phyloP scores from a whole-genome alignment of 192 early-diverging fungal genomes.

The Chytriomyces sp. region DNA sequence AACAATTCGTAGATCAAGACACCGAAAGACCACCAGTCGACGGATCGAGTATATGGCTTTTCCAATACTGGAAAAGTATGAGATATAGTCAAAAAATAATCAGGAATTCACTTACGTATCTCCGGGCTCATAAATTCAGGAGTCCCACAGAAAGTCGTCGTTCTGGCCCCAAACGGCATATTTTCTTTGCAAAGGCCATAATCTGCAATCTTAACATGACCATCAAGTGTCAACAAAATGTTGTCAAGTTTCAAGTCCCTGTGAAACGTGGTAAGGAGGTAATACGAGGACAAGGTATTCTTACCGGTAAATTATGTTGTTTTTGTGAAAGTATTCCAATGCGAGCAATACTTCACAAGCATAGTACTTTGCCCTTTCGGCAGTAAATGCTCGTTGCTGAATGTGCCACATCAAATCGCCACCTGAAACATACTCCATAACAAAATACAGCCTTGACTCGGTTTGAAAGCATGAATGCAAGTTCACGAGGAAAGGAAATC shows the following conservation, averaged over 20 bases:
- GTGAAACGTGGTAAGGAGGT: not conserved
- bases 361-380: conserved; percentile 93
- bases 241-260: conserved; percentile 98
- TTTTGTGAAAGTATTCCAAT: conserved; percentile 93
- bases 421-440: conserved; percentile 97
- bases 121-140: conserved; percentile 99
- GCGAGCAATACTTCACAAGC: conserved; percentile 94
- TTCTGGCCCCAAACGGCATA: conserved; percentile 83
- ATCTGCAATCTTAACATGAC: conserved; percentile 98
- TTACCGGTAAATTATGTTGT: conserved; percentile 86
- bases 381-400: conserved; percentile 86
- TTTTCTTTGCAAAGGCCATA: conserved; percentile 98
- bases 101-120: conserved; percentile 55
- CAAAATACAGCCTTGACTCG: conserved; percentile 70
- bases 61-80: conserved; percentile 60
- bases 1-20: conserved; percentile 68
- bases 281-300: conserved; percentile 13
- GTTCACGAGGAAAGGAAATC: conserved; percentile 89
- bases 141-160: conserved; percentile 97
- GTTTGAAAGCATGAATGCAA: conserved; percentile 32
- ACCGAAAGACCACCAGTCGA: conserved; percentile 97
- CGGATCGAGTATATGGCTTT: conserved; percentile 91
- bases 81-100: not conserved
- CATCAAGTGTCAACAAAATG: conserved; percentile 86
- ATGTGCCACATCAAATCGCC: conserved; percentile 99